Evolutionary conservation across 805 yeast genomes (phyloP).

Genomic region (Komagataella pastoris): DNA sequence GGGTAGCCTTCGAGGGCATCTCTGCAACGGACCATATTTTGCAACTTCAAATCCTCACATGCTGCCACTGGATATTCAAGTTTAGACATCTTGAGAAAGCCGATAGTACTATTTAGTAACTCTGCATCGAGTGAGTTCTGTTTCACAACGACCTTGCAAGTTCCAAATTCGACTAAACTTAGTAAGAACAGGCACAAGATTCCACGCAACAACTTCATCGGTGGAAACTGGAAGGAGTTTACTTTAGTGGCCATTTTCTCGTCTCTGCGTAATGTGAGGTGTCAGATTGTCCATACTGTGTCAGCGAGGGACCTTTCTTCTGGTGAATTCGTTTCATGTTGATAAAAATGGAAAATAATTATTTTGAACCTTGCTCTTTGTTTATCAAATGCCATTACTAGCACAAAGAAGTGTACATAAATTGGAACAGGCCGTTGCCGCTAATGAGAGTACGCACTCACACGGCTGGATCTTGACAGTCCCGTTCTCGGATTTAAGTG

Average conservation of each 20-base stretch:
- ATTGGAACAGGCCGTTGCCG: too few relatives aligned
- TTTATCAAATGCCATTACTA: too few relatives aligned
- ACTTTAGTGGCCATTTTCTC: background rate
- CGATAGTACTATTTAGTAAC: background rate
- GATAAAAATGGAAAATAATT: too few relatives aligned
- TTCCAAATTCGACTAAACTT: background rate
- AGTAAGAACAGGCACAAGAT: background rate
- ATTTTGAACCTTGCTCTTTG: too few relatives aligned
- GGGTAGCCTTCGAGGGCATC: background rate
- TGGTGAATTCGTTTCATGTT: background rate
- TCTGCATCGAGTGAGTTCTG: background rate
- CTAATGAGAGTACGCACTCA: background rate
- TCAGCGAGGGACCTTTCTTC: background rate
- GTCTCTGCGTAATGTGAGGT: background rate
- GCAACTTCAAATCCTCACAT: background rate
- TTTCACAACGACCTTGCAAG: background rate
- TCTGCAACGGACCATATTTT: background rate
- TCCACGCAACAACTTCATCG: background rate
- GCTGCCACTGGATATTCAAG: background rate
- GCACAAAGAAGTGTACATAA: too few relatives aligned
- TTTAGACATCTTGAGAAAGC: background rate
- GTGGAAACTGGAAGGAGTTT: background rate
- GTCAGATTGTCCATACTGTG: background rate
- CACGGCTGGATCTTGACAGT: background rate
- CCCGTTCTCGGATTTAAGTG: background rate